Evolutionary conservation across 768 basidiomycete species (phyloP), one percentile per base, ranked within the genome.

Genomic region (Nidularia sp.): DNA sequence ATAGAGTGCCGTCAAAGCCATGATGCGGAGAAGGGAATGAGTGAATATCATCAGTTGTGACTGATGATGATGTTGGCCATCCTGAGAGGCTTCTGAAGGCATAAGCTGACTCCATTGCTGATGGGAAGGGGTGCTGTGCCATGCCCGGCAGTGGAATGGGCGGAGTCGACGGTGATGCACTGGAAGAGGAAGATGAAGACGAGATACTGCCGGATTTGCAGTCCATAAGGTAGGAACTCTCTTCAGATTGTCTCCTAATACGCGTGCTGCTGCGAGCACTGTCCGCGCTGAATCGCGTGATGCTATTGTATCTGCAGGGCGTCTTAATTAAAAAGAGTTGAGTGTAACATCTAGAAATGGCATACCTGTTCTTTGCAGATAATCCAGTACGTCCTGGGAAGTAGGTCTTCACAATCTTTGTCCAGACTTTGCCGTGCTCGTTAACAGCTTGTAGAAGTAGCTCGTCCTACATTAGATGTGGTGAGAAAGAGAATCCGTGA

Each of bases 371-470:
- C 71, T 82, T 83, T 12, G 80, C 80, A 2, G 80, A 78, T 12
- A 83, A 67, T 10, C 80, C 81, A 13, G 81, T 83, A 36, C 81
- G 71, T 4, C 81, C 80, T 45, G 81, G 81, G 64, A 83, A 81
- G 57, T 81, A 81, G 5, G 76, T 79, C 59, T 80, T 79, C 34
- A 81, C 81, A 44, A 83, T 83, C 60, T 81, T 81, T 0, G 81
- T 80, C 81, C 81, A 83, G 4, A 79, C 77, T 60, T 79, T 81
- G 15, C 81, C 81, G 53, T 81, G 78, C 50, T 76, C 73, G 45
- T 74, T 66, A 39, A 83, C 81, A 5, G 81, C 80, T 54, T 73
- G 70, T 18, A 83, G 66, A n/a, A 83, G 73, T 13, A 77, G 57
- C 31, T 76, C 74, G 52, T 83, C 81, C 81, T 81, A 33, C 12